Conservation (phyloP, 495 filamentous ascomycete genomes). For the Hypoxylon rickii region DNA sequence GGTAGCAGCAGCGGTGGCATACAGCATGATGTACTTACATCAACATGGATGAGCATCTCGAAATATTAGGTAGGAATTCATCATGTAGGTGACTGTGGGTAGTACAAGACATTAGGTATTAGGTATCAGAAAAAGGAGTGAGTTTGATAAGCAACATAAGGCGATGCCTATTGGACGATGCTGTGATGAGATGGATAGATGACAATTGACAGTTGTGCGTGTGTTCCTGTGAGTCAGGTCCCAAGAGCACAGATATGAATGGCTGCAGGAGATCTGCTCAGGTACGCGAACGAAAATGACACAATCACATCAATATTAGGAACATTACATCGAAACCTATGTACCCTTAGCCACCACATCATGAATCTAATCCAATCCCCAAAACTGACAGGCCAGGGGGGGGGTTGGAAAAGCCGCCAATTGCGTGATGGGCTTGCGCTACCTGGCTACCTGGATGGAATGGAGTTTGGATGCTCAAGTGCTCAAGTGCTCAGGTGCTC, state of each 20-base stretch:
- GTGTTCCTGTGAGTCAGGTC: conserved; percentile 15
- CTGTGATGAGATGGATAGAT: not conserved
- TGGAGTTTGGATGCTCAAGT: conserved; percentile 29
- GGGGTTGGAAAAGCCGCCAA: conserved; percentile 16
- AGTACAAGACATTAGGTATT: too few species aligned
- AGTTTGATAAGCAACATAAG: too few species aligned
- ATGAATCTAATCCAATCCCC: not conserved
- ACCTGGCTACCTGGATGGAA: too few species aligned
- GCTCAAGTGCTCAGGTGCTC: conserved; percentile 17
- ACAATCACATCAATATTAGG: conserved; percentile 19
- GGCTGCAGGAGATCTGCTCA: conserved; percentile 14
- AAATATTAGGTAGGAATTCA: too few species aligned
- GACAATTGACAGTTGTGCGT: not conserved
- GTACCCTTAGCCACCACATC: not conserved
- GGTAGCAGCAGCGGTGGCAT: too few species aligned
- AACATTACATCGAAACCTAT: conserved; percentile 4
- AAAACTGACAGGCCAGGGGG: conserved; percentile 7
- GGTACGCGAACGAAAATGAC: conserved; percentile 24
- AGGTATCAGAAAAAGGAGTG: not conserved
- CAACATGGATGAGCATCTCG: too few species aligned
- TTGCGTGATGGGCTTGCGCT: conserved; percentile 26
- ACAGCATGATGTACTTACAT: too few species aligned
- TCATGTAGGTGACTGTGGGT: too few species aligned
- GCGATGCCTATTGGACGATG: not conserved
- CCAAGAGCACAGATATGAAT: not conserved